These are phyloP conservation scores for Rhodotorula babjevae DNA, from an alignment of 768 basidiomycete genomes.

Conservation along the genomic window DNA sequence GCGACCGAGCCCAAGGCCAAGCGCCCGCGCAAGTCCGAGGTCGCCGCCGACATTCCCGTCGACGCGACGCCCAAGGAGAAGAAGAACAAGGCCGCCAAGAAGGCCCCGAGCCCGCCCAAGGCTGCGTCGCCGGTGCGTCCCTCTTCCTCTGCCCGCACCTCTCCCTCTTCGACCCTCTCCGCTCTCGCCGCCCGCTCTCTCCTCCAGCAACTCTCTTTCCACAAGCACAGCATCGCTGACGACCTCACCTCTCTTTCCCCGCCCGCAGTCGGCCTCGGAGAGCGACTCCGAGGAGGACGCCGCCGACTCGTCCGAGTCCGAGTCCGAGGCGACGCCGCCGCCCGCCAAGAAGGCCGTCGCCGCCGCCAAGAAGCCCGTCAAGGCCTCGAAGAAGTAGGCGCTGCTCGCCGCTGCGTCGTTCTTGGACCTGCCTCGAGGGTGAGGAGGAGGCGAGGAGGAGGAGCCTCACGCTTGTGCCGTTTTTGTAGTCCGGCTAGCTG, in stretches of 20 bases:
- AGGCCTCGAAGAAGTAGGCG: constrained; percentile 3
- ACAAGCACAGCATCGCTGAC: too few species aligned
- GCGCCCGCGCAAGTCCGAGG: constrained; percentile 25
- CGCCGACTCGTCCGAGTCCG: constrained; percentile 1
- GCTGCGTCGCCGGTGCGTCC: not conserved
- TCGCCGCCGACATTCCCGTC: constrained; percentile 27
- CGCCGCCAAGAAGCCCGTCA: constrained; percentile 6
- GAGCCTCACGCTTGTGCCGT: not conserved
- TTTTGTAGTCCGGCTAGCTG: too few species aligned
- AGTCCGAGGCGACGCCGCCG: constrained; percentile 17
- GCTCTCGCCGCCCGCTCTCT: too few species aligned
- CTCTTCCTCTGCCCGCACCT: not conserved
- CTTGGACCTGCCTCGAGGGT: not conserved
- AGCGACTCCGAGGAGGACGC: too few species aligned
- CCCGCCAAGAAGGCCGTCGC: constrained; percentile 22
- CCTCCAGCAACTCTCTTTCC: too few species aligned
- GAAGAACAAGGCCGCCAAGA: constrained; percentile 8
- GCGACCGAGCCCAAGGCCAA: constrained; percentile 27
- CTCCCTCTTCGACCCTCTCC: not conserved
- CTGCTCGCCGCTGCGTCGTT: not conserved
- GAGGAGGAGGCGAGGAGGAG: not conserved
- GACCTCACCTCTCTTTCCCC: not conserved
- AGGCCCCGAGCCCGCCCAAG: not conserved
- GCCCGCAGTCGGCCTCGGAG: not conserved
- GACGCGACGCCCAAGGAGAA: constrained; percentile 27